Base-by-base conservation (phyloP, 2,329 filamentous ascomycete species). In the Pyricularia sp. region DNA sequence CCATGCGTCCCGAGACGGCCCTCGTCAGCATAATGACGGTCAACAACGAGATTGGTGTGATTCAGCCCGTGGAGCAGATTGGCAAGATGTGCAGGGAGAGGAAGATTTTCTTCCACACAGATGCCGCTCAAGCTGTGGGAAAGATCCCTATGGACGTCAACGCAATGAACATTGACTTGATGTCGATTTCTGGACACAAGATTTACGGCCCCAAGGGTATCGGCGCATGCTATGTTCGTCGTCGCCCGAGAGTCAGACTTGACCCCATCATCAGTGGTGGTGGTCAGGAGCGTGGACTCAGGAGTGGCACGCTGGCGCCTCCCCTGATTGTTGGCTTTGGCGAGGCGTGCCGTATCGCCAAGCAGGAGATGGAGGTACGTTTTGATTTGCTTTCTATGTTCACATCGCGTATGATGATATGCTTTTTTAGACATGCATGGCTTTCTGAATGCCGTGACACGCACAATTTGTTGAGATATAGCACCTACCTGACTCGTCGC, bases 21-120 rank as follows among this genome's bases (percentile, higher is more conserved):
- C 82, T 99, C 33, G 94, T 98, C 79, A 97, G 94, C 77, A 92
- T 99, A 79, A 99, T 99, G 95, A 90, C 95, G 0, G 95, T 99
- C 76, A 99, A 99, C 84, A 99, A 99, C 79, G 95, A 99, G 81
- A 98, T 99, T 75, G 95, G 95, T 76, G 95, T 99, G n/a, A 96
- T 99, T 70, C 95, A 99, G 80, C 95, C 95, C 0, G 81, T 99
- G 70, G 92, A 93, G 74, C 88, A 97, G 81, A 99, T 99, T 77
- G 95, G 95, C 76, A 91, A 90, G 80, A 83, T 99, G 17, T 99
- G 95, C 80, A 89, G 95, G 67, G 86, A 88, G 68, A 95, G 92
- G 80, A 97, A 97, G 83, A 85, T 97, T 64, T 99, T 97, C 81
- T 99, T 99, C 87, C 95, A 99, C 81, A 97, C 93, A 28, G 95